Conservation (phyloP, 257 asterid species). For the Capsicum rhomboideum region DNA sequence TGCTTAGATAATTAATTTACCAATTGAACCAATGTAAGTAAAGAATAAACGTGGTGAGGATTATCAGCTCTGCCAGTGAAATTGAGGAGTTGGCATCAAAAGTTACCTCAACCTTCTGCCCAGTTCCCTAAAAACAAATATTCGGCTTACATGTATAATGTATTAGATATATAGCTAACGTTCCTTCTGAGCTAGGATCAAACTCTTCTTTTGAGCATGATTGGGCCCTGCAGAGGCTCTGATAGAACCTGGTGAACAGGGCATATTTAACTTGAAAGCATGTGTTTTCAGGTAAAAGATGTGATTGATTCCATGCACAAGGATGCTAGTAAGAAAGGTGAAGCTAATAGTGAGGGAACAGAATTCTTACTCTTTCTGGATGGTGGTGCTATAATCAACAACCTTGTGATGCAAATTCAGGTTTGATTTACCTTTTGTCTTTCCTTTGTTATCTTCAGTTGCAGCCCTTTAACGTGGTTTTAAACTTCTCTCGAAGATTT, state of each 20-base stretch:
- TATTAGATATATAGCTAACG: too few relatives aligned
- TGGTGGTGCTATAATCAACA: slow-evolving; percentile 87
- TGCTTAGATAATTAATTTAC: too few relatives aligned
- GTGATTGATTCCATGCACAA: slow-evolving; percentile 90
- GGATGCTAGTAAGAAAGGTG: slow-evolving; percentile 67
- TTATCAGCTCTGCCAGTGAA: slow-evolving; percentile 68
- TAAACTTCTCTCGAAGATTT: not conserved
- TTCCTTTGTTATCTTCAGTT: not conserved
- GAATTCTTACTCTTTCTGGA: slow-evolving; percentile 79
- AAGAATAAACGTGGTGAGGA: too few relatives aligned
- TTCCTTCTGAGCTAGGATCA: too few relatives aligned
- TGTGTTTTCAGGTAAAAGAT: slow-evolving; percentile 93
- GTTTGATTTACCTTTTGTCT: slow-evolving; percentile 11
- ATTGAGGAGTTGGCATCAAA: slow-evolving; percentile 70
- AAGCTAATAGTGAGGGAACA: slow-evolving; percentile 35
- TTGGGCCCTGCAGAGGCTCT: too few relatives aligned
- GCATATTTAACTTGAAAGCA: slow-evolving; percentile 91
- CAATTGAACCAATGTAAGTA: too few relatives aligned
- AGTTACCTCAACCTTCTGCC: slow-evolving; percentile 61
- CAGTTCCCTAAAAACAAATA: too few relatives aligned
- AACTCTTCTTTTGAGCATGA: too few relatives aligned
- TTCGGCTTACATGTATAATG: too few relatives aligned
- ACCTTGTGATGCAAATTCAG: slow-evolving; percentile 93
- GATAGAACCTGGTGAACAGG: too few relatives aligned
- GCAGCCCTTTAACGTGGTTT: not conserved